Evolutionary conservation across 192 early-diverging fungal genomes (phyloP), one percentile per base, ranked within the genome.

Genomic region (Umbelopsis sp.): DNA sequence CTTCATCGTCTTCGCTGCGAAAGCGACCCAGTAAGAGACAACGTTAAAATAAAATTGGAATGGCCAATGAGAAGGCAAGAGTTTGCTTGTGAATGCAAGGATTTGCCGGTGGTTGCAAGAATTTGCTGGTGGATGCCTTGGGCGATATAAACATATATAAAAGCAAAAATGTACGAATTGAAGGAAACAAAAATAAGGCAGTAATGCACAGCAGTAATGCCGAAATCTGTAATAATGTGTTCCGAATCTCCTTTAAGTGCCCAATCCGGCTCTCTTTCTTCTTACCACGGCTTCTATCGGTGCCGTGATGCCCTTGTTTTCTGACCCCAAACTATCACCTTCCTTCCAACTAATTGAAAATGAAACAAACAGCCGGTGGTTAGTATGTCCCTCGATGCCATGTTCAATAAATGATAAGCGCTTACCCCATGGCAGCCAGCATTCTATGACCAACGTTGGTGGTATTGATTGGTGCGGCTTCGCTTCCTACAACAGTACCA

Each of bases 401-500:
- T 22, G 10, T 13, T 8, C 22, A 8, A 0, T 10, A 25, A 23
- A 52, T 3, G 5, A 30, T 1, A 0, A 27, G 20, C n/a, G 74
- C 75, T 68, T 79, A 92, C 74, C 91, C 91, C 87, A 92, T 88
- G 49, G 80, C 78, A 30, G 80, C 73, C 16, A 92, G 71, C 91
- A 92, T 91, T 25, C 82, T 80, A 67, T 90, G 89, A 10, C 91
- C 91, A 25, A 88, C 53, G 65, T 92, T 92, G 11, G 76, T 71
- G 20, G 80, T 75, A 41, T 71, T 80, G 66, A 92, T 86, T 15
- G 85, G 83, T 5, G 77, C 74, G 1, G 83, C 84, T n/a, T 78
- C 75, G 2, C 77, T 73, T 10, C 86, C 91, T 20, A 92, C 89
- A 9, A 91, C 80, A 16, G 84, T 78, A 7, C 89, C 88, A 67